Percentiles rank a stretch among this genome's conserved stretches.
phyloP scores from a whole-genome alignment of 1,284 basidiomycete genomes.

The Pseudozyma thailandica region DNA sequence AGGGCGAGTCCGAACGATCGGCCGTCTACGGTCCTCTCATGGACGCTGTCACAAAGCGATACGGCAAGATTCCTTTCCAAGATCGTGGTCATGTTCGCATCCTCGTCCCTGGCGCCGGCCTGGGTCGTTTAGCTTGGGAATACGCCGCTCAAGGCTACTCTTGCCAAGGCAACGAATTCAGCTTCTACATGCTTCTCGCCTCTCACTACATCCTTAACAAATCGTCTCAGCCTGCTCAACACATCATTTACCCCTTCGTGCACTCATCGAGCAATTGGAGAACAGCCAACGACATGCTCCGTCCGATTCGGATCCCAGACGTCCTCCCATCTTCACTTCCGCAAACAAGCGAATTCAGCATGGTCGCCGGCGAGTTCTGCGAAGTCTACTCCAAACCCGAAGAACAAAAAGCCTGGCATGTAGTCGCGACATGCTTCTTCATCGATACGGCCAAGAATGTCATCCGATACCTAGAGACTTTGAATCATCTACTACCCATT shows the following conservation, averaged over 20 bases:
- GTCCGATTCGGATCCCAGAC: slow-evolving; percentile 59
- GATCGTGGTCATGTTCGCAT: slow-evolving; percentile 43
- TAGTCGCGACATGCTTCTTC: slow-evolving; percentile 95
- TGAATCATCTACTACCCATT: slow-evolving; percentile 59
- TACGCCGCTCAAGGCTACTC: slow-evolving; percentile 57
- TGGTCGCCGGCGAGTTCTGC: slow-evolving; percentile 66
- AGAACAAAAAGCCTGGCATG: slow-evolving; percentile 83
- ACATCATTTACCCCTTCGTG: slow-evolving; percentile 62
- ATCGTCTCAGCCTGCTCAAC: slow-evolving; percentile 39
- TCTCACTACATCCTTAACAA: slow-evolving; percentile 67
- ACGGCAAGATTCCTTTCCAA: slow-evolving; percentile 24
- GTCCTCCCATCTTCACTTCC: slow-evolving; percentile 57
- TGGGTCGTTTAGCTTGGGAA: slow-evolving; percentile 64
- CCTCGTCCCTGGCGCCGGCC: slow-evolving; percentile 64
- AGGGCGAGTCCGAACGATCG: slow-evolving; percentile 52
- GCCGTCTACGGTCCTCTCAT: slow-evolving; percentile 60
- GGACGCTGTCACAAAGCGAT: slow-evolving; percentile 44
- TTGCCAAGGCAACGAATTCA: slow-evolving; percentile 67
- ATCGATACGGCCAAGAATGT: slow-evolving; percentile 80
- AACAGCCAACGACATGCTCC: slow-evolving; percentile 56
- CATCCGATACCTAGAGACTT: slow-evolving; percentile 63
- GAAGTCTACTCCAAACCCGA: slow-evolving; percentile 69
- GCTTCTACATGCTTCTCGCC: slow-evolving; percentile 65
- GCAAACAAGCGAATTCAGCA: slow-evolving; percentile 61
- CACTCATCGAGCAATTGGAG: slow-evolving; percentile 65